A percentile compares a stretch with the other conserved stretches of the same genome.
Conservation (phyloP, 371 early-diverging fungal species). For the Dichotomocladium elegans region DNA sequence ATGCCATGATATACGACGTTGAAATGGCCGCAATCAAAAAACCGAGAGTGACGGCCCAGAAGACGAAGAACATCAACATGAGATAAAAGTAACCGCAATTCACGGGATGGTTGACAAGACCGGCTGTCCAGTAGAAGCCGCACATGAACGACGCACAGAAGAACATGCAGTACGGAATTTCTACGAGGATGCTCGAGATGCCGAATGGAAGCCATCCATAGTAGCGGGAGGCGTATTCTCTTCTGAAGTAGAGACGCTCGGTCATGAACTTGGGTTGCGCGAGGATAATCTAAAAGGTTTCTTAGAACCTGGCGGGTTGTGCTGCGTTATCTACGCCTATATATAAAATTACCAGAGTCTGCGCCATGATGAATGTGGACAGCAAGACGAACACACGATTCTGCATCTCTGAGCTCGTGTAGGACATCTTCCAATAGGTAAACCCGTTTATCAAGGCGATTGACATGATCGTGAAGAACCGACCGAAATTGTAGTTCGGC, state of each 20-base stretch:
- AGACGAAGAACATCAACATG: constrained; percentile 41
- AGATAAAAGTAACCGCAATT: constrained; percentile 52
- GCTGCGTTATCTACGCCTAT: not conserved
- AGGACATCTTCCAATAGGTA: constrained; percentile 54
- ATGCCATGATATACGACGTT: not conserved
- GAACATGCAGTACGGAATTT: constrained; percentile 51
- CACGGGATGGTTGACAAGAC: constrained; percentile 35
- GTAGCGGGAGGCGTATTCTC: constrained; percentile 62
- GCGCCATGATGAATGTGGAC: constrained; percentile 52
- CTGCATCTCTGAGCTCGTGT: constrained; percentile 52
- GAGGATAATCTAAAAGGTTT: constrained; percentile 42
- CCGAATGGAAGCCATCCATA: constrained; percentile 64
- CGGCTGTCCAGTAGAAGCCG: constrained; percentile 60
- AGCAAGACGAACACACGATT: constrained; percentile 68
- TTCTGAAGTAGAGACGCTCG: constrained; percentile 59
- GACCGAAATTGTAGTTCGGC: constrained; percentile 57
- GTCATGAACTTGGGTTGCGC: constrained; percentile 64
- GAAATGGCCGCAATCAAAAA: constrained; percentile 52
- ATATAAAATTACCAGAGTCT: constrained; percentile 14
- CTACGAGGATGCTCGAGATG: constrained; percentile 40
- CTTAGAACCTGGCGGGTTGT: not conserved
- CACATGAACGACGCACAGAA: constrained; percentile 47
- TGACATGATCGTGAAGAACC: constrained; percentile 37
- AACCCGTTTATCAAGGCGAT: constrained; percentile 47
- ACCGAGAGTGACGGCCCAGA: constrained; percentile 61